Evolutionary conservation across 441 rosid genomes (phyloP).

Genomic region (Arabidopsis hybrid): DNA sequence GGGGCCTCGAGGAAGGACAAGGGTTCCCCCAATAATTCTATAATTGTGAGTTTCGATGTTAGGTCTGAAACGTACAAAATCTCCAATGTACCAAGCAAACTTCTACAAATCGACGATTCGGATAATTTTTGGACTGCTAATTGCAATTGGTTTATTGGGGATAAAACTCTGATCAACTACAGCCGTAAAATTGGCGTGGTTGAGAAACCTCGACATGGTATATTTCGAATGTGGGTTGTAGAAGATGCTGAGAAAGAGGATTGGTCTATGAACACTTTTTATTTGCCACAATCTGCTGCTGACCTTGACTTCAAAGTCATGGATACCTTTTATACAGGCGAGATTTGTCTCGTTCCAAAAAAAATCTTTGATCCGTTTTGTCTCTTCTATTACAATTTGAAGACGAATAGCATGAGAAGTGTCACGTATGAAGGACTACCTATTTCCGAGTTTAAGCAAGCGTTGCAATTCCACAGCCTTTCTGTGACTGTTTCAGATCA

Average conservation of each 20-base stretch:
- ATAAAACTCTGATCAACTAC: constrained; percentile 10
- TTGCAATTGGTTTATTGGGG: no score
- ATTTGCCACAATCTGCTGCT: constrained; percentile 2
- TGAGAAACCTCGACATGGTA: constrained; percentile 8
- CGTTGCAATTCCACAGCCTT: no score
- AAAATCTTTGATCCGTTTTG: background rate
- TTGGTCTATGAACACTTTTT: constrained; percentile 12
- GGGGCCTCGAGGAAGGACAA: background rate
- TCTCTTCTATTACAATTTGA: constrained; percentile 6
- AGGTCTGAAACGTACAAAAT: constrained; percentile 16
- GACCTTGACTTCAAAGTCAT: constrained; percentile 7
- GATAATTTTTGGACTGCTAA: background rate
- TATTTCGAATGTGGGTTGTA: constrained; percentile 25
- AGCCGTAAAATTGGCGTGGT: constrained; percentile 19
- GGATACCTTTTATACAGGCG: background rate
- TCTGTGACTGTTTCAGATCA: constrained; percentile 23
- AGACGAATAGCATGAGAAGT: background rate
- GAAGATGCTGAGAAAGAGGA: constrained; percentile 33
- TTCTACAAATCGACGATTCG: background rate
- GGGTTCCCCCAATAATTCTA: background rate
- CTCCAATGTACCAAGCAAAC: constrained; percentile 11
- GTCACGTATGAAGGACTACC: constrained; percentile 15
- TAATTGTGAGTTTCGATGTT: constrained; percentile 9
- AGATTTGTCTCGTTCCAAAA: background rate
- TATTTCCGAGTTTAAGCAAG: background rate